Conservation (phyloP, 108 stramenopile species). For the Pseudonitzschia pungens region DNA sequence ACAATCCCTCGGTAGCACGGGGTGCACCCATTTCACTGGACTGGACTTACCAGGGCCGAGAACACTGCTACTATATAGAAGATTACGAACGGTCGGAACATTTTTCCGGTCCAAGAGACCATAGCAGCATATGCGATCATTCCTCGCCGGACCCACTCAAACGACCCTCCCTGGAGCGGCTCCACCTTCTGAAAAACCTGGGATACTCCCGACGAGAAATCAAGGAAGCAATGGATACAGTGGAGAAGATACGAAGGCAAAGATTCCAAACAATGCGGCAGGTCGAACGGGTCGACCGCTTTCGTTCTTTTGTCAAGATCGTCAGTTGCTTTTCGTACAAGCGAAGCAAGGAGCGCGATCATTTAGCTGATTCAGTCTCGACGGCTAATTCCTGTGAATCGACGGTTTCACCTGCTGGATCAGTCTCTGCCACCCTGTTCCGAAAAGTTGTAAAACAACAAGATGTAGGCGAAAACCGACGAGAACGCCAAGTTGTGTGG, state of each 20-base stretch:
- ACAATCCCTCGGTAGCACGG: conserved; percentile 41
- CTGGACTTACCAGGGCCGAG: conserved; percentile 35
- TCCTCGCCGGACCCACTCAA: background rate
- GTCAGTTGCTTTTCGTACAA: background rate
- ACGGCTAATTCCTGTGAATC: background rate
- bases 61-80: background rate
- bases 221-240: background rate
- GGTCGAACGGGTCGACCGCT: background rate
- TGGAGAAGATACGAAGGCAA: background rate
- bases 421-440: background rate
- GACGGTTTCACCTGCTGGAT: background rate
- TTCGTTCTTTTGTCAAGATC: background rate
- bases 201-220: conserved; percentile 3
- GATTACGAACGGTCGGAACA: background rate
- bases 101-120: background rate
- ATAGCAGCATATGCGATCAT: background rate
- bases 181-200: background rate
- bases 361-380: background rate
- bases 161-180: background rate
- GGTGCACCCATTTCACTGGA: conserved; percentile 52
- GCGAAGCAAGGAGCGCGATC: background rate
- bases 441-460: too few species aligned
- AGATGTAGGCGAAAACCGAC: background rate
- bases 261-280: background rate
- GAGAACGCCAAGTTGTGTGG: background rate